phyloP scores from a whole-genome alignment of 192 early-diverging fungal species.

The Spinellus fusiger region DNA sequence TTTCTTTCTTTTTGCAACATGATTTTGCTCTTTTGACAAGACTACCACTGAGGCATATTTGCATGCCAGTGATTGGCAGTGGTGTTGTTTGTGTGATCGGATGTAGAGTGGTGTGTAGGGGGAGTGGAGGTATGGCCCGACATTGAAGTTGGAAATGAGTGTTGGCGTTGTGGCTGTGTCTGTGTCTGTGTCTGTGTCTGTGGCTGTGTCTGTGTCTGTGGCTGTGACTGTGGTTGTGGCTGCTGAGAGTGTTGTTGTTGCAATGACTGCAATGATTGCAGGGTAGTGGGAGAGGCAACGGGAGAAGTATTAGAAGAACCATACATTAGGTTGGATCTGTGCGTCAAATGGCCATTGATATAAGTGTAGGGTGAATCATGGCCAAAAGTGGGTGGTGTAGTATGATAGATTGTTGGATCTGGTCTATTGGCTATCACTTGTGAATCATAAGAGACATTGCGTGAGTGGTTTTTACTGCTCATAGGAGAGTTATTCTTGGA shows the following conservation, averaged over 20 bases:
- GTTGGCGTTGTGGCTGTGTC: too few species aligned
- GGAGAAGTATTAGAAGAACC: neutral
- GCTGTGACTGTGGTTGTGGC: neutral
- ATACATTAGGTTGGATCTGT: neutral
- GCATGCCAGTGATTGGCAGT: too few species aligned
- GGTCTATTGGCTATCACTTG: neutral
- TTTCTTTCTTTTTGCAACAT: too few species aligned
- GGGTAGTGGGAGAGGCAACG: neutral
- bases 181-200: too few species aligned
- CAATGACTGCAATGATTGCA: neutral
- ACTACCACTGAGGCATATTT: too few species aligned
- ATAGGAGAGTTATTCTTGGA: neutral
- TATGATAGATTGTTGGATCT: neutral
- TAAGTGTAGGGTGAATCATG: conserved; percentile 24
- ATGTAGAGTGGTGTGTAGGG: too few species aligned
- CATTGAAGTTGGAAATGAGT: too few species aligned
- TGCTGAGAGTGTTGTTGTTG: neutral
- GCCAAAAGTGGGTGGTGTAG: conserved; percentile 4
- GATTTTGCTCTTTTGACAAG: too few species aligned
- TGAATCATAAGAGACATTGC: neutral
- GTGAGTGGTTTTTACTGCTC: neutral
- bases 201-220: too few species aligned
- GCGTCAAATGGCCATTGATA: conserved; percentile 22
- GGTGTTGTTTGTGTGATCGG: too few species aligned
- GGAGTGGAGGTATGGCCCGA: too few species aligned